Conservation (phyloP, 208 protist genomes). For the Trypanosoma boissoni region DNA sequence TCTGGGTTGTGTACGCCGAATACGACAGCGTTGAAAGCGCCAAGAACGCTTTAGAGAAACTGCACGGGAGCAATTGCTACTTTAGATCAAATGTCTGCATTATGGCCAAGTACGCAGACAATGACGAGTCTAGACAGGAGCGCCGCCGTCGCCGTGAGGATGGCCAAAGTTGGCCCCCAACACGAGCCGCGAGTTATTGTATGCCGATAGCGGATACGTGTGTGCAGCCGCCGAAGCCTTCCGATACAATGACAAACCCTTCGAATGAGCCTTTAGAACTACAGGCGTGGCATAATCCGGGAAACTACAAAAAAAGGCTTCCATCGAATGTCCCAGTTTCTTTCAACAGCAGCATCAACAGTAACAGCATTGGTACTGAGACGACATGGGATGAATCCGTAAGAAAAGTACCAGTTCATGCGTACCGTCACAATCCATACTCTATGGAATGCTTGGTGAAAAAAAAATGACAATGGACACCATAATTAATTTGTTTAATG, state of each 20-base stretch:
- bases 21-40: constrained; percentile 65
- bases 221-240: too few species aligned
- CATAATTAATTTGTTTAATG: too few species aligned
- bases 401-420: not conserved
- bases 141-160: constrained; percentile 65
- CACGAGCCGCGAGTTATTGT: not conserved
- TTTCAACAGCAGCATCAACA: too few species aligned
- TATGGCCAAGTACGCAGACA: constrained; percentile 86
- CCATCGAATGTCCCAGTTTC: too few species aligned
- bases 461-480: too few species aligned
- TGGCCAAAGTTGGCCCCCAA: constrained; percentile 4
- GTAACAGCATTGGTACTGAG: constrained; percentile 3
- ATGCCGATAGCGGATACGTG: too few species aligned
- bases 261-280: too few species aligned
- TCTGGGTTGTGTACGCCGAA: constrained; percentile 87
- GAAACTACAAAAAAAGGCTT: too few species aligned
- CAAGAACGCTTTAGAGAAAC: constrained; percentile 48
- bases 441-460: not conserved
- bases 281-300: too few species aligned
- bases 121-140: constrained; percentile 70
- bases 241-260: too few species aligned
- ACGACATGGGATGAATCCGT: not conserved
- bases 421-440: not conserved
- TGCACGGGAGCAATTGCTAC: constrained; percentile 73
- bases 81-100: constrained; percentile 44